Evolutionary conservation across 805 yeast genomes (phyloP).

Genomic region (Nakazawaea laoshanensis): DNA sequence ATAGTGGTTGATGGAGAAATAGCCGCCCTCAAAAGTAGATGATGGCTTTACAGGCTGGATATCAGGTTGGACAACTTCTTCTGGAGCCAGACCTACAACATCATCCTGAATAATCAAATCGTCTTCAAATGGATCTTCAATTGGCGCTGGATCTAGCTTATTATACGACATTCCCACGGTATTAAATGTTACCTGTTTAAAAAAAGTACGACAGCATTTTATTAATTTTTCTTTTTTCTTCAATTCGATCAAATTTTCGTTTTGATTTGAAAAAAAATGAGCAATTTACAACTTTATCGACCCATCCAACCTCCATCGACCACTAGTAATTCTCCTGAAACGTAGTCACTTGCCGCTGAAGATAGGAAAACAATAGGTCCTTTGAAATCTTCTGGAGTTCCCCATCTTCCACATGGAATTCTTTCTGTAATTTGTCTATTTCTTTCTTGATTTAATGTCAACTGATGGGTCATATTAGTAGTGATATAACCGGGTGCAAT

Average conservation of each 20-base stretch:
- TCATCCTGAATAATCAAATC: constrained; percentile 4
- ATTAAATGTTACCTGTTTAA: too few relatives aligned
- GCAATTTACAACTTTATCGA: constrained; percentile 11
- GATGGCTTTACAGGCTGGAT: neutral
- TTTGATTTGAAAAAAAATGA: too few relatives aligned
- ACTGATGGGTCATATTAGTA: constrained; percentile 33
- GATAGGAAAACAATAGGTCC: constrained; percentile 36
- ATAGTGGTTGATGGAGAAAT: constrained; percentile 51
- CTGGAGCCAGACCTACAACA: neutral
- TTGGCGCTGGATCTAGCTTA: constrained; percentile 2
- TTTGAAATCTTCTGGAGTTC: constrained; percentile 37
- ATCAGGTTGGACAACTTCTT: neutral
- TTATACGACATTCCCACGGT: constrained; percentile 10
- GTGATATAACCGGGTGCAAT: constrained; percentile 41
- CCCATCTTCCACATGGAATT: constrained; percentile 40
- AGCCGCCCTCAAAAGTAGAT: constrained; percentile 28
- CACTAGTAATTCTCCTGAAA: constrained; percentile 40
- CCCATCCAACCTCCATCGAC: constrained; percentile 53
- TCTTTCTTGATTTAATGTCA: constrained; percentile 19
- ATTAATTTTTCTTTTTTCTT: too few relatives aligned
- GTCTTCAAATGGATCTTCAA: constrained; percentile 8
- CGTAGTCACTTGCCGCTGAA: constrained; percentile 39
- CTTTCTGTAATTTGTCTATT: constrained; percentile 23
- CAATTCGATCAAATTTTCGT: too few relatives aligned
- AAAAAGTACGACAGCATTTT: too few relatives aligned